Evolutionary conservation across 2,329 filamentous ascomycete species (phyloP), one percentile per base, ranked within the genome.

Genomic region (Cadophora malorum): DNA sequence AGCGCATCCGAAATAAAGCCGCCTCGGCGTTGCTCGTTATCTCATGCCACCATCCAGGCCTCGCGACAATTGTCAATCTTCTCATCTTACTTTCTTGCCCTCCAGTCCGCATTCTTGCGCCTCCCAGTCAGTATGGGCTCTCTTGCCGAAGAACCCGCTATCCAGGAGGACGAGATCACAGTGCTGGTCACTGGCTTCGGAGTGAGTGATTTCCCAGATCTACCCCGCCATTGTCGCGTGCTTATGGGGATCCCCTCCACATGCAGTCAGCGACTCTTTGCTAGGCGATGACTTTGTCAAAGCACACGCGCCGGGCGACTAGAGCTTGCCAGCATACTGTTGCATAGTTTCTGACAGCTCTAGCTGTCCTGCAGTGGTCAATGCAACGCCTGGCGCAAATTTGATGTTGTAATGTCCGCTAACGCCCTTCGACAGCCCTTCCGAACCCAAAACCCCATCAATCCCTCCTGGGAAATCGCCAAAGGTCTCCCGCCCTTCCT

Each of bases 391-490:
- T 38, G 8, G 12, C 16, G 2, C n/a, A 38, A 23, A 38, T 9
- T 25, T 21, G 38, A 33, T 25, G 19, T 61, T 53, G 19, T 50
- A 56, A 61, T 53, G 12, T 52, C 53, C 56, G 60, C 68, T 19
- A 47, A 69, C 35, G 21, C 21, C 16, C 16, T 31, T 38, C 38
- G 31, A 56, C 31, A 95, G 92, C 90, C 93, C 1, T 97, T 96
- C 79, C 89, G 90, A 74, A 83, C 81, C n/a, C 81, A 90, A 55
- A 89, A 90, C 76, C 87, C 89, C 33, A 81, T 90, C 68, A 97
- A 97, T 77, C 92, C 93, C 9, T 93, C 93, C 3, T 94, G 88
- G 85, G 86, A 94, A 76, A 94, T 97, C 76, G 88, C 91, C 60
- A 84, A 83, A 31, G 83, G 81, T 23, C 86, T 96, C n/a, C 90